phyloP scores from a whole-genome alignment of 163 green algal genomes.

The Trebouxiophyceae sp. region DNA sequence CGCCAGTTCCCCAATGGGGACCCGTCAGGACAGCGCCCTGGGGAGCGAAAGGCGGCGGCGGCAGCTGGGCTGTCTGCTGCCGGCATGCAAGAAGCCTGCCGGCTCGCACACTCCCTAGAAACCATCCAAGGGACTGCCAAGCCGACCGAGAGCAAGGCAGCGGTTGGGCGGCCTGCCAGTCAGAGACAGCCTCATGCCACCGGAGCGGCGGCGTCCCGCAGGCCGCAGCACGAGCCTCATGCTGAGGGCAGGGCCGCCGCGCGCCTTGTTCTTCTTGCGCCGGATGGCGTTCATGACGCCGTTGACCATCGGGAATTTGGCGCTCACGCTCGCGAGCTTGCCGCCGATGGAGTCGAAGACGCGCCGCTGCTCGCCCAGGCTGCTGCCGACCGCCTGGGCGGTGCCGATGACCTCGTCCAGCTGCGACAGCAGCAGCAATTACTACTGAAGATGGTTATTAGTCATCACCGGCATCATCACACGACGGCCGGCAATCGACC shows the following conservation, averaged over 20 bases:
- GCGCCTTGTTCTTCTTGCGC: constrained; percentile 71
- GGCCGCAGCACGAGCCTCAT: background rate
- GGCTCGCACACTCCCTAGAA: no score
- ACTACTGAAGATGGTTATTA: no score
- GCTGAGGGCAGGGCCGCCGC: background rate
- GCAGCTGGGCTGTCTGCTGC: no score
- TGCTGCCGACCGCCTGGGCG: constrained; percentile 53
- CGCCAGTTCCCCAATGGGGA: no score
- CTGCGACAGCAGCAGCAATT: constrained; percentile 28
- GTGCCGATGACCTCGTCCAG: constrained; percentile 78
- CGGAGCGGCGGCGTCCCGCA: constrained; percentile 5
- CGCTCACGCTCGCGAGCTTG: constrained; percentile 49
- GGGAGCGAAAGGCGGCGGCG: no score
- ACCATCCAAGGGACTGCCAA: background rate
- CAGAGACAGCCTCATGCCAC: background rate
- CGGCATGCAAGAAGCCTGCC: no score
- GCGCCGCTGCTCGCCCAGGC: constrained; percentile 67
- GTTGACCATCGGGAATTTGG: constrained; percentile 80
- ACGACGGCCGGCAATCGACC: no score
- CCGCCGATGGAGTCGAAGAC: constrained; percentile 63
- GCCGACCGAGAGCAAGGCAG: background rate
- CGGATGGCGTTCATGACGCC: constrained; percentile 83
- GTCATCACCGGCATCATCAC: no score
- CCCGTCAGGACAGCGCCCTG: no score
- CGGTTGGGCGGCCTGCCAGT: background rate